phyloP scores from a whole-genome alignment of 345 rosid species.

The Hypericum androsaemum region DNA sequence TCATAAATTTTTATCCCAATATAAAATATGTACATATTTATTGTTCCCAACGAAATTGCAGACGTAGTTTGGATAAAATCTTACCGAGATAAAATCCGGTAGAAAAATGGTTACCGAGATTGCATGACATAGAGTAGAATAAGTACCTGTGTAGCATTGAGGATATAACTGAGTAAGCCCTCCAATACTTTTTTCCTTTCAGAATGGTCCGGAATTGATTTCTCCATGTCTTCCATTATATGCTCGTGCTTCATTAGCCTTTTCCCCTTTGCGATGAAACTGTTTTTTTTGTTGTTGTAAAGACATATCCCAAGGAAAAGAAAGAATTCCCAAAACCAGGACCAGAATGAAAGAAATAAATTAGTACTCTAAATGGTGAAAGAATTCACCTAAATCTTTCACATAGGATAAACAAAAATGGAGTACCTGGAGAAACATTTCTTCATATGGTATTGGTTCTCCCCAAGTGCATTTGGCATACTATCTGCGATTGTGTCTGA shows the following conservation, averaged over 20 bases:
- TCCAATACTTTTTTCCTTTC: constrained; percentile 59
- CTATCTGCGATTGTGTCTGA: too few relatives aligned
- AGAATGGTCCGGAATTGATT: constrained; percentile 43
- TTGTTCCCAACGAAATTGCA: too few relatives aligned
- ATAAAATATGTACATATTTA: too few relatives aligned
- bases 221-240: constrained; percentile 55
- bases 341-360: too few relatives aligned
- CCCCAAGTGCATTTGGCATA: too few relatives aligned
- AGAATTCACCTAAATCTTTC: too few relatives aligned
- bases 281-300: constrained; percentile 9
- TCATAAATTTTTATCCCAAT: too few relatives aligned
- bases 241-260: constrained; percentile 52
- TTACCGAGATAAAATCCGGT: neutral
- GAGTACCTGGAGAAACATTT: too few relatives aligned
- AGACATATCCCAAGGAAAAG: neutral
- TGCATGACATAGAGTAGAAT: neutral
- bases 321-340: neutral
- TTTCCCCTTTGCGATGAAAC: constrained; percentile 53
- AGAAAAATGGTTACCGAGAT: neutral
- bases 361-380: too few relatives aligned
- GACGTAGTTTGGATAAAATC: neutral
- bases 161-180: constrained; percentile 73
- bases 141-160: constrained; percentile 47
- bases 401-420: too few relatives aligned
- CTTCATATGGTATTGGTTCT: too few relatives aligned